phyloP scores from a whole-genome alignment of 108 stramenopile species.

The Phaeodactylum tricornutum region DNA sequence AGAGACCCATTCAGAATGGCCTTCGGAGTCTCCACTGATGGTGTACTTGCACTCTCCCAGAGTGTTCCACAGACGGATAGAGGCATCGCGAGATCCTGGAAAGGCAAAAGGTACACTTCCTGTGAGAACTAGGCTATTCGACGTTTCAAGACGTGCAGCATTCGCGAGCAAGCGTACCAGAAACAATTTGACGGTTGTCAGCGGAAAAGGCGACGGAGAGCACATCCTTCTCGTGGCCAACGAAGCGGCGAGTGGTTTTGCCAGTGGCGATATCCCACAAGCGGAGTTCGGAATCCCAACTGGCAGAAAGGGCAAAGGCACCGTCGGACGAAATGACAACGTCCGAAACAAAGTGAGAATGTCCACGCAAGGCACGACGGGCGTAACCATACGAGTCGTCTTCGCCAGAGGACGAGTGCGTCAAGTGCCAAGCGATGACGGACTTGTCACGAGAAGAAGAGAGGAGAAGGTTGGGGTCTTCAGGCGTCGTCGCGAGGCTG shows the following conservation, averaged over 20 bases:
- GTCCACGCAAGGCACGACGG: conserved; percentile 94
- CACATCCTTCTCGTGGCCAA: conserved; percentile 99
- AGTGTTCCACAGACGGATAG: conserved; percentile 99
- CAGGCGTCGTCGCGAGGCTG: conserved; percentile 95
- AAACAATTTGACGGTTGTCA: conserved; percentile 99
- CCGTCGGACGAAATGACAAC: conserved; percentile 95
- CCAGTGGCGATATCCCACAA: conserved; percentile 98
- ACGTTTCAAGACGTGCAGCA: no score
- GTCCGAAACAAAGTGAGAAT: conserved; percentile 98
- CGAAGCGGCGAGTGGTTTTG: conserved; percentile 96
- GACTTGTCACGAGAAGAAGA: conserved; percentile 97
- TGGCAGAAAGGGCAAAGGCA: conserved; percentile 93
- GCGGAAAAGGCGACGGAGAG: conserved; percentile 96
- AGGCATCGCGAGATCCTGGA: conserved; percentile 89
- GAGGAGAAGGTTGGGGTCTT: conserved; percentile 96
- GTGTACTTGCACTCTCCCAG: conserved; percentile 97
- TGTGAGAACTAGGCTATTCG: no score
- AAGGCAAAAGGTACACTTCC: neutral
- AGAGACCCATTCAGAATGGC: conserved; percentile 99
- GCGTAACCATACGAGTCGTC: conserved; percentile 88
- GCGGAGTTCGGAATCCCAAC: conserved; percentile 97
- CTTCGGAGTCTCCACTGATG: conserved; percentile 73
- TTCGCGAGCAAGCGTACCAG: no score
- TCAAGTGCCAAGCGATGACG: conserved; percentile 94
- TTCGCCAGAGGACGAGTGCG: conserved; percentile 34